A percentile compares a stretch with the other conserved stretches of the same genome.
phyloP scores from a whole-genome alignment of 257 asterid genomes.

The Solanum gracilifrons region DNA sequence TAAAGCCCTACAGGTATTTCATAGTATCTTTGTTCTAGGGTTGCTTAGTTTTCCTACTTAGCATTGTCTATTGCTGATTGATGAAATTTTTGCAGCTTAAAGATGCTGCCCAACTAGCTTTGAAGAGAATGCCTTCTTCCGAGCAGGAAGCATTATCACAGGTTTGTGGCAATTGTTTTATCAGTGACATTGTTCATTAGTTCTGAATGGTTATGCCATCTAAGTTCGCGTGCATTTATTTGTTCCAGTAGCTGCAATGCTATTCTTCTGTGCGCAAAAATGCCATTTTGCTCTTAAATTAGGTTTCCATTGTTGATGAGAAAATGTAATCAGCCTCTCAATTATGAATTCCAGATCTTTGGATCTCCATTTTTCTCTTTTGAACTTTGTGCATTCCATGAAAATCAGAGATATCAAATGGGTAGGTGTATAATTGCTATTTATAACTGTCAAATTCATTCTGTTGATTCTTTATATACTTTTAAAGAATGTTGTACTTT shows the following conservation, averaged over 20 bases:
- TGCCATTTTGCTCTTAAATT: neutral
- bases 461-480: neutral
- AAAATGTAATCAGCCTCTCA: neutral
- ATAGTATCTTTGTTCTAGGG: neutral
- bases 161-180: slow-evolving; percentile 31
- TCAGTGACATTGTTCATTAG: neutral
- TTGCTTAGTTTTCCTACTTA: slow-evolving; percentile 1
- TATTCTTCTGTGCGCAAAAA: neutral
- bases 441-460: neutral
- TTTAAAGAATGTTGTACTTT: neutral
- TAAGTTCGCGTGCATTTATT: neutral
- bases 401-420: neutral
- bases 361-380: neutral
- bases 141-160: slow-evolving; percentile 96
- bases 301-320: neutral
- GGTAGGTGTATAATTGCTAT: neutral
- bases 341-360: neutral
- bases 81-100: slow-evolving; percentile 45
- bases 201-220: neutral
- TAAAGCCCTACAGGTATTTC: slow-evolving; percentile 80
- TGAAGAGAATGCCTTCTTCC: slow-evolving; percentile 83
- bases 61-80: slow-evolving; percentile 6
- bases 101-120: slow-evolving; percentile 97
- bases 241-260: neutral
- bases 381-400: neutral